Base-by-base conservation (phyloP, 306 rosid species). In the Quercus dentata region DNA sequence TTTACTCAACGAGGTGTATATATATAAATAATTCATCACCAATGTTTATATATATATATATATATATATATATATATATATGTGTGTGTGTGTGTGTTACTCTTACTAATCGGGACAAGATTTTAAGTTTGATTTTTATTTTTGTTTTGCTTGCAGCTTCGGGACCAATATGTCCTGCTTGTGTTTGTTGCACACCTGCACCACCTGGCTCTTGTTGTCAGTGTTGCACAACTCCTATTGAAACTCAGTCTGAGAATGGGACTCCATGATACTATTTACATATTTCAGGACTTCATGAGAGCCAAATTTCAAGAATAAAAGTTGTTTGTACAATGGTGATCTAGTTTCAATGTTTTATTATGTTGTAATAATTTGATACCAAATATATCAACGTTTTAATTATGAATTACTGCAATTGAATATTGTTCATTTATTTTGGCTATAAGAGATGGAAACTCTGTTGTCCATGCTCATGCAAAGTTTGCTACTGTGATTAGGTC, bases 191-290 rank as follows among this genome's bases (percentile, higher is more conserved):
- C 78, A 65, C 64, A 1, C 85, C 88, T 14, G 52, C 89, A 9
- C 90, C 90, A 9, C 61, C 81, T 5, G 87, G 86, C 33, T 69
- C 67, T 19, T 89, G 92, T 54, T 89, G 89, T 82, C 33, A 61
- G 6, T 90, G 94, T 30, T 90, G 94, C 46, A 81, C 89, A 68
- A 6, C 80, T 27, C 84, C 86, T 6, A 46, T 59, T 73, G 21
- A 81, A 20, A 59, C 77, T 70, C 63, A 83, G 14, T 30, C 88
- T 23, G 20, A 27, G 19, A 57, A 65, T 25, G 78, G 75, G 1
- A 41, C 84, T 28, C 84, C 89, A 28, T 82, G 82, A 79, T 8
- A 6, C 19, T 3, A 44, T 5, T 31, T 12, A 17, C 23, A 33
- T 49, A 5, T 64, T 64, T 69, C 14, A 41, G 11, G 46, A 7